A percentile compares a stretch with the other conserved stretches of the same genome.
Conservation (phyloP, 192 early-diverging fungal species). For the Spizellomyces sp. region DNA sequence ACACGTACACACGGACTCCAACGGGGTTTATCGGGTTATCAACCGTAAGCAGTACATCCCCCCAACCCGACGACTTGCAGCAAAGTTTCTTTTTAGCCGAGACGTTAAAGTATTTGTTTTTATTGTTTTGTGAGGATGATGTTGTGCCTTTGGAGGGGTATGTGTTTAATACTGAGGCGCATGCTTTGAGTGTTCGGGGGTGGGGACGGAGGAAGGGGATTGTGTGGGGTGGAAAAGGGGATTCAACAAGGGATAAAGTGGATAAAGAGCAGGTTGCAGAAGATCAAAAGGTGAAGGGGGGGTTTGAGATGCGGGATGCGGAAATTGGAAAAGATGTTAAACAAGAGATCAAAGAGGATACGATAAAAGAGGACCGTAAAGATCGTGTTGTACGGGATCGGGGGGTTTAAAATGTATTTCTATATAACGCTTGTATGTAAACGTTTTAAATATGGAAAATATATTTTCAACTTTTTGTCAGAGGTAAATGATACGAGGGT, state of each 20-base stretch:
- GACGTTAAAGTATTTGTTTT: slow-evolving; percentile 93
- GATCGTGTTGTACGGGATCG: no score
- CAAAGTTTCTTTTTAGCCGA: slow-evolving; percentile 87
- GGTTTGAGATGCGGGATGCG: no score
- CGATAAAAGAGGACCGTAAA: no score
- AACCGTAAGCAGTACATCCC: slow-evolving; percentile 9
- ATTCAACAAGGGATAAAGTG: not conserved
- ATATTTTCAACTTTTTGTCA: no score
- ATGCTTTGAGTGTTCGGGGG: slow-evolving; percentile 65
- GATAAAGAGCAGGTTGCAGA: no score
- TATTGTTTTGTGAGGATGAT: slow-evolving; percentile 76
- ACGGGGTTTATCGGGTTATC: slow-evolving; percentile 19
- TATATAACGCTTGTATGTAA: no score
- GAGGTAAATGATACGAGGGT: no score
- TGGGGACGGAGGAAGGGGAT: slow-evolving; percentile 36
- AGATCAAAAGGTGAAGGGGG: no score
- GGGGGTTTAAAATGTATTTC: no score
- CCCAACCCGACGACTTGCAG: slow-evolving; percentile 24
- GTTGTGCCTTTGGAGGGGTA: slow-evolving; percentile 74
- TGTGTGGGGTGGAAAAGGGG: slow-evolving; percentile 1
- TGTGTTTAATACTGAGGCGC: slow-evolving; percentile 96
- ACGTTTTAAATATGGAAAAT: no score
- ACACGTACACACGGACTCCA: slow-evolving; percentile 9
- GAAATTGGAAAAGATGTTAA: no score
- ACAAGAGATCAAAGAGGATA: no score